These are phyloP conservation scores for Symbiotaphrina buchneri DNA, from an alignment of 495 filamentous ascomycete genomes.

Conservation along the genomic window DNA sequence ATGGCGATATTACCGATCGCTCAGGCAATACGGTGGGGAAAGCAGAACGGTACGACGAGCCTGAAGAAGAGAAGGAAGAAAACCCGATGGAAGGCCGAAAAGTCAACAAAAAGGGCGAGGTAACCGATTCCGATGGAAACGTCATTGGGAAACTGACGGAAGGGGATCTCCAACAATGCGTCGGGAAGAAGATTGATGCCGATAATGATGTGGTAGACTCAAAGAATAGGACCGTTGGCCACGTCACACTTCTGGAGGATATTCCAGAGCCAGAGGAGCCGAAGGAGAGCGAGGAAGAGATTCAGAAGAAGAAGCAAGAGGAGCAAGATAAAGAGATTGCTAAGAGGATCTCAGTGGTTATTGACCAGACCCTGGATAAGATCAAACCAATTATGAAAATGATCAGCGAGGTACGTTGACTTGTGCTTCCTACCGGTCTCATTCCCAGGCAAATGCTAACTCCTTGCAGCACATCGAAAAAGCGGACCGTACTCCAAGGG, in stretches of 20 bases:
- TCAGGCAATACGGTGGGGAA: slow-evolving; percentile 65
- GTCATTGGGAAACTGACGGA: slow-evolving; percentile 58
- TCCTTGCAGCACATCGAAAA: slow-evolving; percentile 41
- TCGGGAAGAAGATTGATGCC: slow-evolving; percentile 66
- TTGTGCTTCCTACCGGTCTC: slow-evolving; percentile 4
- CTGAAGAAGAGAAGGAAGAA: slow-evolving; percentile 40
- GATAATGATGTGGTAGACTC: slow-evolving; percentile 68
- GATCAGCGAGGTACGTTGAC: slow-evolving; percentile 50
- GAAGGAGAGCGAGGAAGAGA: slow-evolving; percentile 20
- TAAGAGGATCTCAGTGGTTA: slow-evolving; percentile 48
- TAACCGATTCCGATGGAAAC: slow-evolving; percentile 61
- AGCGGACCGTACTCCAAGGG: slow-evolving; percentile 65
- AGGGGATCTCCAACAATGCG: slow-evolving; percentile 43
- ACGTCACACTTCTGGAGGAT: slow-evolving; percentile 58
- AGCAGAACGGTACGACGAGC: slow-evolving; percentile 64
- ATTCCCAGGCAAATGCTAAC: slow-evolving; percentile 8
- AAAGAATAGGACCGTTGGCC: slow-evolving; percentile 60
- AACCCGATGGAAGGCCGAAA: slow-evolving; percentile 54
- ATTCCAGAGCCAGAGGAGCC: slow-evolving; percentile 18
- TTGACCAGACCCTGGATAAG: slow-evolving; percentile 59
- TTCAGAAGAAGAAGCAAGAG: slow-evolving; percentile 28
- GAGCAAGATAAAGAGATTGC: slow-evolving; percentile 57
- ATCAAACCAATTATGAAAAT: slow-evolving; percentile 71
- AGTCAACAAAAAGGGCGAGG: slow-evolving; percentile 66
- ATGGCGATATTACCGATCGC: slow-evolving; percentile 63